Conservation (phyloP, 805 yeast species). For the Wickerhamiella slavikovae region DNA sequence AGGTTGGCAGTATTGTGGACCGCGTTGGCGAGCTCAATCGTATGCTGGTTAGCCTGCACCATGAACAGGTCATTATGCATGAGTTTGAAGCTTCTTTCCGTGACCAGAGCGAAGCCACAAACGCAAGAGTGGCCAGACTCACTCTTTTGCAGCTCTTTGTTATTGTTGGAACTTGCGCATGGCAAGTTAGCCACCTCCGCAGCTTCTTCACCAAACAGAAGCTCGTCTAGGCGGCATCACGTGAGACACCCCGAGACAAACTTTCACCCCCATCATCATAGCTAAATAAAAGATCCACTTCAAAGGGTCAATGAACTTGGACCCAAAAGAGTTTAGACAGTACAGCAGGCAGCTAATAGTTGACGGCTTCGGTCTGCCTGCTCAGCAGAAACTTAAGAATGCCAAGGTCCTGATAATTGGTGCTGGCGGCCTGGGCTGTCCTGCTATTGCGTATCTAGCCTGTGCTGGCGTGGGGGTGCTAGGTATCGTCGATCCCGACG, state of each 20-base stretch:
- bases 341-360: constrained; percentile 95
- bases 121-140: constrained; percentile 54
- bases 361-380: constrained; percentile 40
- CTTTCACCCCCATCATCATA: no score
- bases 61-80: constrained; percentile 44
- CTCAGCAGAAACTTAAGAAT: constrained; percentile 37
- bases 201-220: constrained; percentile 75
- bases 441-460: constrained; percentile 62
- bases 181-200: constrained; percentile 63
- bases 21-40: constrained; percentile 35
- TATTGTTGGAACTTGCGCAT: constrained; percentile 44
- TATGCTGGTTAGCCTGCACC: constrained; percentile 35
- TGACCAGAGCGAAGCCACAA: constrained; percentile 57
- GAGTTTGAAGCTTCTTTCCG: constrained; percentile 56
- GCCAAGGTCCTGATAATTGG: constrained; percentile 63
- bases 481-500: constrained; percentile 77
- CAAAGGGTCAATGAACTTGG: constrained; percentile 3
- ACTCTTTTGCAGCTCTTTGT: constrained; percentile 51
- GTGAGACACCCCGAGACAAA: no score
- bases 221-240: no score
- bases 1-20: constrained; percentile 30
- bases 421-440: constrained; percentile 94
- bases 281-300: no score
- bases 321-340: constrained; percentile 48
- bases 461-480: constrained; percentile 71